Evolutionary conservation across 202 grass and related monocot genomes (phyloP).

Genomic region (Carex sylvatica): DNA sequence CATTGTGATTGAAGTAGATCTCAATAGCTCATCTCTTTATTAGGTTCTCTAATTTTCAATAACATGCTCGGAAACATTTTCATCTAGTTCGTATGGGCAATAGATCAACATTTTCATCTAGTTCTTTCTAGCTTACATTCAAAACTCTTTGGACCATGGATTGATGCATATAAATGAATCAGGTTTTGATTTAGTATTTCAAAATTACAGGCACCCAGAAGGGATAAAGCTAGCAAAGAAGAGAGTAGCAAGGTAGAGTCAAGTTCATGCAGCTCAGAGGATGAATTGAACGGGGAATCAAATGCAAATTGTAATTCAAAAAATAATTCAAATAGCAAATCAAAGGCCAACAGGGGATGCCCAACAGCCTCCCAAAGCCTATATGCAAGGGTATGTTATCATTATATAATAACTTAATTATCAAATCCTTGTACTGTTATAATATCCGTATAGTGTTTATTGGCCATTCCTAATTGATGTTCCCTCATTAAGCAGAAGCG

Average conservation of each 20-base stretch:
- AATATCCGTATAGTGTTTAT: neutral
- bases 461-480: neutral
- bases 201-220: slow-evolving; percentile 48
- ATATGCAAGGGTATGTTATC: slow-evolving; percentile 66
- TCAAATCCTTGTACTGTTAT: neutral
- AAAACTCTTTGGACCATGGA: slow-evolving; percentile 3
- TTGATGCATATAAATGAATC: neutral
- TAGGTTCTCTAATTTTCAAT: too few species aligned
- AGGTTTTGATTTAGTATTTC: neutral
- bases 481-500: slow-evolving; percentile 62
- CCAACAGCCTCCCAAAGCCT: slow-evolving; percentile 73
- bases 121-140: neutral
- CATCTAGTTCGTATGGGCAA: too few species aligned
- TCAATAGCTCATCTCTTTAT: too few species aligned
- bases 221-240: slow-evolving; percentile 40
- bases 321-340: slow-evolving; percentile 7
- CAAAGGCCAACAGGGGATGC: slow-evolving; percentile 46
- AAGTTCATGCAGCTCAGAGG: slow-evolving; percentile 65
- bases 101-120: too few species aligned
- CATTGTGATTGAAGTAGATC: too few species aligned
- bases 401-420: neutral
- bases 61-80: too few species aligned
- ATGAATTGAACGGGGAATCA: slow-evolving; percentile 43
- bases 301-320: slow-evolving; percentile 15
- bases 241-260: slow-evolving; percentile 39